These are phyloP conservation scores for Paxillus involutus DNA, from an alignment of 768 basidiomycete genomes.

Conservation along the genomic window DNA sequence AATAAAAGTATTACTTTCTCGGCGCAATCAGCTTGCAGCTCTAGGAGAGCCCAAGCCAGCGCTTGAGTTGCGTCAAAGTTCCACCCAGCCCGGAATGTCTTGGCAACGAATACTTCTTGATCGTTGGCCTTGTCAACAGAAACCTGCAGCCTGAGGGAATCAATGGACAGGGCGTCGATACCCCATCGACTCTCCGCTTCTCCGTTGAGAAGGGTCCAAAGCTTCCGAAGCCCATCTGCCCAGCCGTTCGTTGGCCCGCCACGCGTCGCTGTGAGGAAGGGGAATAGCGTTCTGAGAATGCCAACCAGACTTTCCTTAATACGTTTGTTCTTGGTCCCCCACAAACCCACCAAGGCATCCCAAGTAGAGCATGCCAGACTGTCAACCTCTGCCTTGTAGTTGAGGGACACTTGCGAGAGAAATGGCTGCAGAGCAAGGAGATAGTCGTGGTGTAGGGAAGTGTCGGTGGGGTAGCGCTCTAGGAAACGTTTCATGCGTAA, in stretches of 20 bases:
- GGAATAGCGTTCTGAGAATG: conserved; percentile 70
- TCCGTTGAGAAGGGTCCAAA: conserved; percentile 56
- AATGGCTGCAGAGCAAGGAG: conserved; percentile 66
- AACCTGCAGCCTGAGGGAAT: conserved; percentile 58
- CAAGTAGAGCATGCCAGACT: conserved; percentile 63
- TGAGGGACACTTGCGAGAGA: conserved; percentile 77
- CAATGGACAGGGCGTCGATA: conserved; percentile 62
- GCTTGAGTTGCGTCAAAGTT: conserved; percentile 71
- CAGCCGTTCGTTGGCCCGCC: conserved; percentile 36
- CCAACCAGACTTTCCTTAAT: conserved; percentile 80
- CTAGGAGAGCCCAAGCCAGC: conserved; percentile 74
- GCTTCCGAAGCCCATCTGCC: conserved; percentile 46
- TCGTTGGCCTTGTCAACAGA: conserved; percentile 18
- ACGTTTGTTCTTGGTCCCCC: conserved; percentile 74
- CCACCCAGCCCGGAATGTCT: conserved; percentile 71
- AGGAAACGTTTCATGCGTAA: conserved; percentile 63
- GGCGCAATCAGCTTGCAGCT: conserved; percentile 79
- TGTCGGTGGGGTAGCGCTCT: conserved; percentile 63
- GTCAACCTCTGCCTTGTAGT: conserved; percentile 58
- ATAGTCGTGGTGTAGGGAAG: conserved; percentile 77
- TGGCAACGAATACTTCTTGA: conserved; percentile 52
- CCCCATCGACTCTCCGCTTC: conserved; percentile 69
- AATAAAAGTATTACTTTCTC: conserved; percentile 48
- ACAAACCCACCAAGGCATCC: conserved; percentile 64
- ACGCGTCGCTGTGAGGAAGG: conserved; percentile 54